Percentiles rank a stretch among this genome's conserved stretches.
These are phyloP conservation scores for Omphalotus guepiniiformis DNA, from an alignment of 768 basidiomycete genomes.

Conservation along the genomic window DNA sequence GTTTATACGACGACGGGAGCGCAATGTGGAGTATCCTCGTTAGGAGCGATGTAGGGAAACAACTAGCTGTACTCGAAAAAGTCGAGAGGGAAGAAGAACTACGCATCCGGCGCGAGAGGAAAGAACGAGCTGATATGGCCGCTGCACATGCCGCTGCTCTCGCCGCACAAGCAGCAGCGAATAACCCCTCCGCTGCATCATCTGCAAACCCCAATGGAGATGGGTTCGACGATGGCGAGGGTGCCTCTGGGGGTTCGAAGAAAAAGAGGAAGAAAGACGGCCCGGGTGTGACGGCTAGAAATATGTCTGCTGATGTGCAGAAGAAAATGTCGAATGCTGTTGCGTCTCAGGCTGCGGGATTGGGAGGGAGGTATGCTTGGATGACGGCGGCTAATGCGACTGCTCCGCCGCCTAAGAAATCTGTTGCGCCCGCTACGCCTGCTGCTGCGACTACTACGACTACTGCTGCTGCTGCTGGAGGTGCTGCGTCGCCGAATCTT, in stretches of 20 bases:
- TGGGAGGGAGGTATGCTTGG: conserved; percentile 83
- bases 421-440: conserved; percentile 28
- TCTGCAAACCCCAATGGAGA: conserved; percentile 18
- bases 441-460: conserved; percentile 26
- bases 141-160: conserved; percentile 65
- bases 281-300: conserved; percentile 78
- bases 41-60: conserved; percentile 75
- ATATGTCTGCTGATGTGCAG: conserved; percentile 87
- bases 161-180: conserved; percentile 46
- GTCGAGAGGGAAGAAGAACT: conserved; percentile 83
- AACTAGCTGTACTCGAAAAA: conserved; percentile 70
- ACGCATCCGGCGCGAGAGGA: conserved; percentile 68
- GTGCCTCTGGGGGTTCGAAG: conserved; percentile 39
- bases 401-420: conserved; percentile 29
- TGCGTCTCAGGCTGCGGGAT: conserved; percentile 83
- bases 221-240: conserved; percentile 41
- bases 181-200: conserved; percentile 27
- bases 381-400: conserved; percentile 60
- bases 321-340: conserved; percentile 92
- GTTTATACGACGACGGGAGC: conserved; percentile 57
- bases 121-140: conserved; percentile 68
- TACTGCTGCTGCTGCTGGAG: conserved; percentile 17
- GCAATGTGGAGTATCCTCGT: conserved; percentile 85
- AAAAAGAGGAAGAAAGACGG: conserved; percentile 85
- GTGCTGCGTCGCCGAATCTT: background rate